A percentile compares a stretch with the other conserved stretches of the same genome.
phyloP scores from a whole-genome alignment of 805 yeast genomes.

The Wickerhamiella siamensis region DNA sequence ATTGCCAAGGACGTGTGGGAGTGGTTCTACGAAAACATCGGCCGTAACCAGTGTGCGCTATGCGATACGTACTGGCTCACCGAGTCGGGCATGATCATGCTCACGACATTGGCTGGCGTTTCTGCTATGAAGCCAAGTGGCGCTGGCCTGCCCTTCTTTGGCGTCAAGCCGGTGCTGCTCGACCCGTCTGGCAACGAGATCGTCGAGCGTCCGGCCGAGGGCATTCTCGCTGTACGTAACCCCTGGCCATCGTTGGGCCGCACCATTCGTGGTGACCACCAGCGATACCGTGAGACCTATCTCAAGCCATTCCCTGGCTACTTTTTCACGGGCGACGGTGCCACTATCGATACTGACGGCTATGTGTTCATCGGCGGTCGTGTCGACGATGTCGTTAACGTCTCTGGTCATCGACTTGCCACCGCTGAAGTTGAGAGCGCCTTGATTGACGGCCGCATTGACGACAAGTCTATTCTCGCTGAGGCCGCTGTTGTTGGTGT shows the following conservation, averaged over 20 bases:
- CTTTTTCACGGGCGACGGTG: slow-evolving; percentile 84
- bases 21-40: slow-evolving; percentile 84
- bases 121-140: slow-evolving; percentile 78
- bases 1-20: slow-evolving; percentile 93
- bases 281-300: slow-evolving; percentile 66
- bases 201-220: slow-evolving; percentile 58
- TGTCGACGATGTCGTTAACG: slow-evolving; percentile 81
- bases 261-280: slow-evolving; percentile 65
- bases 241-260: slow-evolving; percentile 84
- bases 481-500: slow-evolving; percentile 79
- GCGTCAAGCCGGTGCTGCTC: slow-evolving; percentile 56
- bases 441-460: slow-evolving; percentile 31
- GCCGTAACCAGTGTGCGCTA: slow-evolving; percentile 65
- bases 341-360: slow-evolving; percentile 73
- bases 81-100: slow-evolving; percentile 69
- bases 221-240: slow-evolving; percentile 56
- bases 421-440: slow-evolving; percentile 84
- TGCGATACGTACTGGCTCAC: slow-evolving; percentile 86
- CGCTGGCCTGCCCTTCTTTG: slow-evolving; percentile 74
- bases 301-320: slow-evolving; percentile 67
- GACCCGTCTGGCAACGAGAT: slow-evolving; percentile 62
- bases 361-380: slow-evolving; percentile 77
- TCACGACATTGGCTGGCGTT: slow-evolving; percentile 60
- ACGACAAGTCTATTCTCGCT: slow-evolving; percentile 45
- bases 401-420: slow-evolving; percentile 75